Evolutionary conservation across 2,329 filamentous ascomycete genomes (phyloP).

Genomic region (Penicillium sp.): DNA sequence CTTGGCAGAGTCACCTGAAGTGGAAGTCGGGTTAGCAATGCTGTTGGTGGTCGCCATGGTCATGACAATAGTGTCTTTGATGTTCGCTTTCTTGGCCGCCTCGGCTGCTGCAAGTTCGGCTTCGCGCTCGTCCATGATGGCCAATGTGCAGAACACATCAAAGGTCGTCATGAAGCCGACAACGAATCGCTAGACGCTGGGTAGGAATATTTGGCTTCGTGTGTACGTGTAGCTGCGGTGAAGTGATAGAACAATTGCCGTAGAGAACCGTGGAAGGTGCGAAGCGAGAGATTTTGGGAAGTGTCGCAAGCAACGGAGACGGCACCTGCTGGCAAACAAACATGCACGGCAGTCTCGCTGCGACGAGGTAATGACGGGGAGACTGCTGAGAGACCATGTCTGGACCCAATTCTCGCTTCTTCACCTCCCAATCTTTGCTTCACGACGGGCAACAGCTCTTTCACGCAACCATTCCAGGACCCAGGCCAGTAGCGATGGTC

Average conservation of each 20-base stretch:
- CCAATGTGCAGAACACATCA: slow-evolving; percentile 28
- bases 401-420: neutral
- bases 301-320: too few relatives aligned
- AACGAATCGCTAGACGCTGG: neutral
- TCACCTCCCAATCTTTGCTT: neutral
- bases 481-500: neutral
- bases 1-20: slow-evolving; percentile 86
- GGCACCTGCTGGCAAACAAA: neutral
- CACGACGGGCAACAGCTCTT: neutral
- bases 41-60: neutral
- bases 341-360: neutral
- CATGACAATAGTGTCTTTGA: neutral
- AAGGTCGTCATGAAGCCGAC: slow-evolving; percentile 28
- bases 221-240: neutral
- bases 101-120: slow-evolving; percentile 18
- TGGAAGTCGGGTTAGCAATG: slow-evolving; percentile 31
- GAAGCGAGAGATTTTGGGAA: neutral
- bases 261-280: neutral
- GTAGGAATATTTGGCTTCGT: neutral
- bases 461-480: neutral
- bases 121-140: slow-evolving; percentile 30
- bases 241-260: neutral
- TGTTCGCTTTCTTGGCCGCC: slow-evolving; percentile 11
- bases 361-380: neutral
- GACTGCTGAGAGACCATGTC: neutral